Evolutionary conservation across 768 basidiomycete species (phyloP).

Genomic region (Lactifluus rugatus): DNA sequence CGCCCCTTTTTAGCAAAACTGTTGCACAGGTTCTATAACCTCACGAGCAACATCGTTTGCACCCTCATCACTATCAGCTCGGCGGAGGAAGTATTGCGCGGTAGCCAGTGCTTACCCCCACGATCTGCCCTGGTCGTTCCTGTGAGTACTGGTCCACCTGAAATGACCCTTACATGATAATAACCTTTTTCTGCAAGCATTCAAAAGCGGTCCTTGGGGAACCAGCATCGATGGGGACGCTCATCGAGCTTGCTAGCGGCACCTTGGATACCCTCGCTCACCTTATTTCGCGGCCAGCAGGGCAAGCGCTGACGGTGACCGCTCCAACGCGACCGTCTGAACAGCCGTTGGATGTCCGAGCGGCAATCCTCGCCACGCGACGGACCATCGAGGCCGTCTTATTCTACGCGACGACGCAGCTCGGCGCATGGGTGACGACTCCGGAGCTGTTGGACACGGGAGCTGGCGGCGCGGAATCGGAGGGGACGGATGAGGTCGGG

Average conservation of each 20-base stretch:
- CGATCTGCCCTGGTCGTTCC: slow-evolving; percentile 62
- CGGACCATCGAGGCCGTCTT: slow-evolving; percentile 59
- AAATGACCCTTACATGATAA: background rate
- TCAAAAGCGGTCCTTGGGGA: slow-evolving; percentile 78
- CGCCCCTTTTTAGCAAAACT: slow-evolving; percentile 65
- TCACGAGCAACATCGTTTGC: slow-evolving; percentile 60
- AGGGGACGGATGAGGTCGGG: slow-evolving; percentile 33
- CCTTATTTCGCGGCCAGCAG: slow-evolving; percentile 51
- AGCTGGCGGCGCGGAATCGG: slow-evolving; percentile 27
- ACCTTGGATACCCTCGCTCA: slow-evolving; percentile 65
- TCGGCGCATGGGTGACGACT: slow-evolving; percentile 69
- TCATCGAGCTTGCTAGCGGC: slow-evolving; percentile 76
- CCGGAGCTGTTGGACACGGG: slow-evolving; percentile 39
- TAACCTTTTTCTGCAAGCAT: slow-evolving; percentile 40
- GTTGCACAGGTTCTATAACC: slow-evolving; percentile 58
- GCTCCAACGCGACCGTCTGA: slow-evolving; percentile 27
- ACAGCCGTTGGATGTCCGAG: slow-evolving; percentile 41
- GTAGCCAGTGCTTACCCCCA: slow-evolving; percentile 62
- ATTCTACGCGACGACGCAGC: slow-evolving; percentile 65
- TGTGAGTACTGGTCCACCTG: slow-evolving; percentile 36
- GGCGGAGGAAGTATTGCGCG: slow-evolving; percentile 56
- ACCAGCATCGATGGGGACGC: slow-evolving; percentile 74
- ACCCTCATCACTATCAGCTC: slow-evolving; percentile 62
- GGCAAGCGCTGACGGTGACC: slow-evolving; percentile 41
- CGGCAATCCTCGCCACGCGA: slow-evolving; percentile 47